phyloP scores from a whole-genome alignment of 805 yeast genomes.

The Ogataea trehalophila region DNA sequence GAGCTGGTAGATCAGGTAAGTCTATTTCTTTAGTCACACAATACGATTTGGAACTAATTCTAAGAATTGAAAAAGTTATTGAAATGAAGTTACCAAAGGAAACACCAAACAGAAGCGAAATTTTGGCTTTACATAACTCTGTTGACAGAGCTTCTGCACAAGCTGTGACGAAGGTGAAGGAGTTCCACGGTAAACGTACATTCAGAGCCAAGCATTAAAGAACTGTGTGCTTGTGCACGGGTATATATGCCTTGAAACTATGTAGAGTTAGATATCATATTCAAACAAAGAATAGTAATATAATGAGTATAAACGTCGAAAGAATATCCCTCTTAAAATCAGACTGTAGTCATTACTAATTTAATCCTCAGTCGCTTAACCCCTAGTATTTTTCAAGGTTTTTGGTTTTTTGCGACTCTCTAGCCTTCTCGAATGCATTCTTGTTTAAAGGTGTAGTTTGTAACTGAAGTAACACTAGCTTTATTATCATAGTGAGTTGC shows the following conservation, averaged over 20 bases:
- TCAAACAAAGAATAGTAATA: too few species aligned
- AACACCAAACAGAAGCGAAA: slow-evolving; percentile 68
- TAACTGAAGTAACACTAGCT: neutral
- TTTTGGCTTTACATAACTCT: slow-evolving; percentile 72
- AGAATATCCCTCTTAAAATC: too few species aligned
- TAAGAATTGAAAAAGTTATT: slow-evolving; percentile 84
- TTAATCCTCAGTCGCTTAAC: too few species aligned
- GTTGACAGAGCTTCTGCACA: slow-evolving; percentile 91
- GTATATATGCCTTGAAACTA: neutral
- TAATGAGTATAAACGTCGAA: too few species aligned
- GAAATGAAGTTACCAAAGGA: slow-evolving; percentile 82
- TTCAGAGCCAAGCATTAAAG: slow-evolving; percentile 5
- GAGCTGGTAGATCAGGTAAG: slow-evolving; percentile 88
- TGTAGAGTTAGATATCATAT: too few species aligned
- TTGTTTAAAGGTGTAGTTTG: too few species aligned
- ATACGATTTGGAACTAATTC: slow-evolving; percentile 84
- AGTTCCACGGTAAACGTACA: slow-evolving; percentile 39
- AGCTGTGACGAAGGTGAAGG: slow-evolving; percentile 77
- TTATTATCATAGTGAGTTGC: neutral
- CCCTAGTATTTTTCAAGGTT: too few species aligned
- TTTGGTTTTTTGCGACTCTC: too few species aligned
- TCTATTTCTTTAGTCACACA: slow-evolving; percentile 88
- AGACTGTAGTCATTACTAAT: too few species aligned
- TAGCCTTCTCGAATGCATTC: too few species aligned
- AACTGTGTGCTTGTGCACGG: neutral